Evolutionary conservation across 805 yeast genomes (phyloP).

Genomic region (Candida silvatica): DNA sequence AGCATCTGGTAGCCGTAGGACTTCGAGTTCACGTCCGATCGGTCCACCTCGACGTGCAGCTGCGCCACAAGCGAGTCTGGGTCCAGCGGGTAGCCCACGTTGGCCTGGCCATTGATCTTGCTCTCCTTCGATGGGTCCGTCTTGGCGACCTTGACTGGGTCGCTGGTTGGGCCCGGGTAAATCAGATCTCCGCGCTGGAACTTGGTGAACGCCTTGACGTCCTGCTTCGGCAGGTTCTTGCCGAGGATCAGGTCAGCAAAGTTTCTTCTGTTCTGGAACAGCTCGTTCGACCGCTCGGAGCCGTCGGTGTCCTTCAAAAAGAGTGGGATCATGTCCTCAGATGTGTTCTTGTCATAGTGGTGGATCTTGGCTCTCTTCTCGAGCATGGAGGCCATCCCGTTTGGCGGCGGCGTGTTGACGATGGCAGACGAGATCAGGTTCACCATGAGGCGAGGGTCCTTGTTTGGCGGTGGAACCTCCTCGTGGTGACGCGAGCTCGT

Average conservation of each 20-base stretch:
- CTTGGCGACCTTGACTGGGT: conserved; percentile 7
- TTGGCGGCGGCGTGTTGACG: conserved; percentile 88
- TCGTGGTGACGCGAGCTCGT: conserved; percentile 37
- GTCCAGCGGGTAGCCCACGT: conserved; percentile 45
- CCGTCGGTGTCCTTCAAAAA: conserved; percentile 57
- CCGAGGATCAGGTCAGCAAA: conserved; percentile 62
- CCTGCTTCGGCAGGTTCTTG: conserved; percentile 22
- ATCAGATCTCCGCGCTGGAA: conserved; percentile 19
- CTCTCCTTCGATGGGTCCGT: conserved; percentile 1
- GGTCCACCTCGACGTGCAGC: conserved; percentile 65
- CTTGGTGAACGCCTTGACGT: conserved; percentile 6
- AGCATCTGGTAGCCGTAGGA: conserved; percentile 62
- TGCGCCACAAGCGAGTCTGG: conserved; percentile 56
- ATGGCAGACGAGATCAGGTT: conserved; percentile 89
- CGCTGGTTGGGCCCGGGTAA: conserved; percentile 29
- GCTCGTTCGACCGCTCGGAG: conserved; percentile 30
- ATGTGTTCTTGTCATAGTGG: conserved; percentile 53
- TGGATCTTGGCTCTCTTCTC: conserved; percentile 63
- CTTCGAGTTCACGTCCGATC: conserved; percentile 33
- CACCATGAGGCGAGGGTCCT: conserved; percentile 69
- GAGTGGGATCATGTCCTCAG: conserved; percentile 75
- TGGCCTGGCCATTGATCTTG: conserved; percentile 5
- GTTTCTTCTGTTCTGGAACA: conserved; percentile 57
- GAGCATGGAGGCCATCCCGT: conserved; percentile 69
- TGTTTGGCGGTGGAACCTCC: conserved; percentile 42